Evolutionary conservation across 2,329 filamentous ascomycete genomes (phyloP), one percentile per base, ranked within the genome.

Genomic region (Curvularia hawaiiensis): DNA sequence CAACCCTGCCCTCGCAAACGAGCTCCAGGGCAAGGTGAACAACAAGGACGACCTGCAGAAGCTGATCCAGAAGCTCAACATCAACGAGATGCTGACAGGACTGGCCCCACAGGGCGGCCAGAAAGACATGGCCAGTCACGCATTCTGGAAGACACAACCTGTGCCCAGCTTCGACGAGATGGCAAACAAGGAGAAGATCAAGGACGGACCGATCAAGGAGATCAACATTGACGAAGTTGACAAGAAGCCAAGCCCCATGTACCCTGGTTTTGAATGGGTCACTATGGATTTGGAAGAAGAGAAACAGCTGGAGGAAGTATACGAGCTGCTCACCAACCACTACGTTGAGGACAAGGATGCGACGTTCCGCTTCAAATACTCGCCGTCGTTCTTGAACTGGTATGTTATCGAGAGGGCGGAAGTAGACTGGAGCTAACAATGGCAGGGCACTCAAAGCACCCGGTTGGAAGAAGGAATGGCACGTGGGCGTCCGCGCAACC

Each of bases 321-420:
- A 93, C 77, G 91, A 97, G 66, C 82, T 99, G 65, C 83, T 99
- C 57, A 91, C 91, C 64, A 90, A 92, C 54, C 95, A 99, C 79
- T 99, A 98, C 67, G 95, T 99, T 58, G 95, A 99, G 79, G 95
- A 99, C 75, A 90, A 92, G 68, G 93, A 97, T 75, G 92, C 94
- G 61, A 96, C 96, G 84, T 98, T 99, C 81, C 88, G 95, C 52
- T 98, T 99, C 83, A 94, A 95, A 77, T 99, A 99, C 80, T 96
- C 92, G 1, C 82, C 87, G 39, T 88, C 90, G 1, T 96, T 98
- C 72, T 82, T 99, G 47, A 89, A 92, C 76, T 99, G 95, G 92
- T 92, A 67, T 83, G 71, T 52, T 24, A 12, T 8, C 6, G 12
- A 4, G 9, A 18, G 7, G n/a, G 8, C 3, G 31, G 33, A 10